Conservation (phyloP, 2,329 filamentous ascomycete species). For the Triangularia setosa region DNA sequence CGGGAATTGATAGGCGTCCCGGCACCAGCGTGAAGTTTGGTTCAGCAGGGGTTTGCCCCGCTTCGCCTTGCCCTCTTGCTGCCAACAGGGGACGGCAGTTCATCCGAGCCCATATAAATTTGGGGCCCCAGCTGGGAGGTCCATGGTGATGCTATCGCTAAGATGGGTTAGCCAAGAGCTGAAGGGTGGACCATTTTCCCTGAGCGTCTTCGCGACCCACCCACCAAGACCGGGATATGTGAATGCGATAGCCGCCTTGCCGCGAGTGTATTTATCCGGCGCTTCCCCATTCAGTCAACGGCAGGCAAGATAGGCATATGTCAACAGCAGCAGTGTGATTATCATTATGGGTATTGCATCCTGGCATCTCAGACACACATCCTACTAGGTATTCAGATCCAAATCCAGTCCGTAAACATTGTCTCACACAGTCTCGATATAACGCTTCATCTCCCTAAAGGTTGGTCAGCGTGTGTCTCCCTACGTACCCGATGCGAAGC, state of each 20-base stretch:
- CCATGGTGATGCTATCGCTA: neutral
- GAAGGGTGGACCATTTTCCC: neutral
- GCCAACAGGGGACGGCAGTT: constrained; percentile 7
- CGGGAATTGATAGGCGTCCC: constrained; percentile 8
- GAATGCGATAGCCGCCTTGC: neutral
- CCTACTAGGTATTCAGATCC: neutral
- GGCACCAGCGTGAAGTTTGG: neutral
- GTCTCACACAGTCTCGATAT: constrained; percentile 68
- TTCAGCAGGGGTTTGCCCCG: neutral
- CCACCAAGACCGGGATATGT: neutral
- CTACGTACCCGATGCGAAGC: neutral
- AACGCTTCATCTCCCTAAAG: constrained; percentile 68
- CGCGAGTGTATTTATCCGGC: neutral
- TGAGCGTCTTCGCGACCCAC: neutral
- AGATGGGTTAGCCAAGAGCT: neutral
- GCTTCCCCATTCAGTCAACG: neutral
- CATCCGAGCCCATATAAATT: neutral
- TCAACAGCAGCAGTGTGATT: neutral
- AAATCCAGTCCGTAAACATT: neutral
- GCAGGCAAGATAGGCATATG: neutral
- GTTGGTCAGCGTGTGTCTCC: constrained; percentile 14
- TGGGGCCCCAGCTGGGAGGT: neutral
- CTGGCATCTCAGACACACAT: neutral
- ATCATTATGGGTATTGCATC: neutral
- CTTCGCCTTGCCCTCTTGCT: neutral